Conservation (phyloP, 2,329 filamentous ascomycete genomes). For the Neonectria sp. region DNA sequence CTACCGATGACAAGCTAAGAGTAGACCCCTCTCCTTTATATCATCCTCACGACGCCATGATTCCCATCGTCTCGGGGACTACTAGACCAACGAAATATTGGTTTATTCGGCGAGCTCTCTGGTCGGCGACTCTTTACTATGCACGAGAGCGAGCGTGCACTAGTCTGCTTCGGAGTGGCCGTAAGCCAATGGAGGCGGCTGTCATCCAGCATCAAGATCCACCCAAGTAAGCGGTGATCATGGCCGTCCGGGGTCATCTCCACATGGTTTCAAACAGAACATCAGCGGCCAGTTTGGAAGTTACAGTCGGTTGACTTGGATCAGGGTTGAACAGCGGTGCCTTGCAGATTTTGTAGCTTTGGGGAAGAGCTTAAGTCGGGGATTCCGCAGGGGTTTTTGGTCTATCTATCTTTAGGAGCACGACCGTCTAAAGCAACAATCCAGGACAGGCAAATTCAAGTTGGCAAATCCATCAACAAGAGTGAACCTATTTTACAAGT, state of each 20-base stretch:
- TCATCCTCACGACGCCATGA: neutral
- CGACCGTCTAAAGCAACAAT: too few relatives aligned
- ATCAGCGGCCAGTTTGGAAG: neutral
- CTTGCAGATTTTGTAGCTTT: neutral
- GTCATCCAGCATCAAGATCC: neutral
- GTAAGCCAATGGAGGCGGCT: neutral
- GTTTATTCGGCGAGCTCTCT: neutral
- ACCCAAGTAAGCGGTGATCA: neutral
- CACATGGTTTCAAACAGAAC: neutral
- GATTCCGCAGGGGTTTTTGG: neutral
- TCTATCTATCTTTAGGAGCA: neutral
- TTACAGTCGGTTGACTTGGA: neutral
- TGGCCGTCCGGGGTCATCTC: neutral
- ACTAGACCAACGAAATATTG: neutral
- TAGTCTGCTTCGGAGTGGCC: conserved; percentile 1
- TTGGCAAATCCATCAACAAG: too few relatives aligned
- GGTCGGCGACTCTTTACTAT: neutral
- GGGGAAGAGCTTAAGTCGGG: too few relatives aligned
- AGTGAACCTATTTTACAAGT: too few relatives aligned
- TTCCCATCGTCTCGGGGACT: neutral
- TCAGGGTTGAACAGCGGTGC: neutral
- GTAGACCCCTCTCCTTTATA: neutral
- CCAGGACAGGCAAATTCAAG: too few relatives aligned
- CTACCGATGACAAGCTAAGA: neutral
- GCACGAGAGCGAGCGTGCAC: neutral